Evolutionary conservation across 768 basidiomycete genomes (phyloP), one percentile per base, ranked within the genome.

Genomic region (Baorangia bicolor): DNA sequence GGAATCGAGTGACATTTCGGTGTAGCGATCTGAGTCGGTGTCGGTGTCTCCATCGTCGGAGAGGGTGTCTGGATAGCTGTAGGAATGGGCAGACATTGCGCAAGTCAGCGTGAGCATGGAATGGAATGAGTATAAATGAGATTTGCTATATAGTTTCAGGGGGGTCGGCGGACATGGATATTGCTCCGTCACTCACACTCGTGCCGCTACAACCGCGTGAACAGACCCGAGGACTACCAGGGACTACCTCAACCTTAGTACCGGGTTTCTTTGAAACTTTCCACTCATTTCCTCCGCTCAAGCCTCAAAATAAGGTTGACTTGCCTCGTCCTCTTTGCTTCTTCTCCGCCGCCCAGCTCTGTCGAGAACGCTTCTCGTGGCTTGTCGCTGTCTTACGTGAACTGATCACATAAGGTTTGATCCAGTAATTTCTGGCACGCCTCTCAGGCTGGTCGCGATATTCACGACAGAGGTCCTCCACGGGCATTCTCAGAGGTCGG

Each of bases 21-120:
- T 83, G 55, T 71, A 73, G 49, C 68, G 63, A 53, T 77, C 64
- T 1, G 82, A 85, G 40, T 73, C 73, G 41, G 68, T 48, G 51
- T 82, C 82, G 55, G 75, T 78, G 58, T 77, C 78, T 28, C 59
- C 56, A 69, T 82, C 83, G 54, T 75, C 77, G 63, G 71, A 66
- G 56, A 58, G 45, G 47, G 44, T 14, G 42, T 46, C 41, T 39
- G 53, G 38, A 35, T 41, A 55, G 46, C 25, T 7, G 38, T 49
- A 55, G 23, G 51, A 31, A 34, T 25, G 61, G 44, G 49, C 34
- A 31, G 60, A 44, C 63, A 68, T 66, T 42, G 38, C 39, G 55
- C 48, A 43, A 13, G 59, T 42, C 44, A 57, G 42, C 56, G 64
- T 57, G 53, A 39, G 4, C 42, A 60, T 52, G 40, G 23, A 46